A percentile compares a stretch with the other conserved stretches of the same genome.
Conservation (phyloP, 2,329 filamentous ascomycete species). For the Exophiala dermatitidis region DNA sequence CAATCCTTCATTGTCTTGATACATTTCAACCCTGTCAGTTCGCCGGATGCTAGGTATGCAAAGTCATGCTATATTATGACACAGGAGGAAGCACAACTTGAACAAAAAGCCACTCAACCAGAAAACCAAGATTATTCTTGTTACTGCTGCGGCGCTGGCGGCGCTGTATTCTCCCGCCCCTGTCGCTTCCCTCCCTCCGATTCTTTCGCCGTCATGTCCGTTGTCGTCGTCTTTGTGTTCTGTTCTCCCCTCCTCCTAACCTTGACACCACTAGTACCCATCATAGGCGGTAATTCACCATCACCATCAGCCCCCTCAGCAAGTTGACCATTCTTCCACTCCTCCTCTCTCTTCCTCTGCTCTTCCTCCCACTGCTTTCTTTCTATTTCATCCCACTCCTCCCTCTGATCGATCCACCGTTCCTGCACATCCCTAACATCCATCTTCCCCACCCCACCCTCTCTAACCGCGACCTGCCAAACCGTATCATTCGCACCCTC, state of each 20-base stretch:
- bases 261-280: constrained; percentile 59
- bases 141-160: no score
- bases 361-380: constrained; percentile 68
- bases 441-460: constrained; percentile 56
- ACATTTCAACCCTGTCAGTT: no score
- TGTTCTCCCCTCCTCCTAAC: constrained; percentile 35
- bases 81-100: no score
- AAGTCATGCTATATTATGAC: no score
- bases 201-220: no score
- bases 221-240: neutral
- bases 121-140: no score
- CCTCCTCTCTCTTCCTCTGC: constrained; percentile 46
- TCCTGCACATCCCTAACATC: constrained; percentile 89
- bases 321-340: constrained; percentile 17
- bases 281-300: constrained; percentile 36
- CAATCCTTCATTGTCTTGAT: no score
- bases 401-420: constrained; percentile 86
- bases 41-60: no score
- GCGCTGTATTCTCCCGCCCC: no score
- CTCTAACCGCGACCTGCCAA: constrained; percentile 93
- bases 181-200: no score
- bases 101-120: no score
- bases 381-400: constrained; percentile 78
- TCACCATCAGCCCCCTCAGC: constrained; percentile 27
- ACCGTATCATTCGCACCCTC: constrained; percentile 91